phyloP scores from a whole-genome alignment of 345 rosid genomes.

The Populus deltoides region DNA sequence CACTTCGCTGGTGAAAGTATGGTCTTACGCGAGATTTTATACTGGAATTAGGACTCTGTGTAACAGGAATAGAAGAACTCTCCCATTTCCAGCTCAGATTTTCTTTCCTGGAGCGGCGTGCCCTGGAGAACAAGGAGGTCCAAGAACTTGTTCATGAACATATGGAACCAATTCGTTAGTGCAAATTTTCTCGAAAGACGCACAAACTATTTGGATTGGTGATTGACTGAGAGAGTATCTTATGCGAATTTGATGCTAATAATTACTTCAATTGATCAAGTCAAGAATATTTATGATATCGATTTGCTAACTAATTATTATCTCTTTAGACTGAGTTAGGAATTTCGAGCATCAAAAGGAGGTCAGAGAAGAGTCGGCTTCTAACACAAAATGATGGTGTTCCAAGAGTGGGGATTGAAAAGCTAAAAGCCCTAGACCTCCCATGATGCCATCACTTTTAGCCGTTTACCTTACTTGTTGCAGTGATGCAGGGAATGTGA shows the following conservation, averaged over 20 bases:
- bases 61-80: too few relatives aligned
- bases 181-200: not conserved
- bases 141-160: too few relatives aligned
- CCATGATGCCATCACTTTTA: too few relatives aligned
- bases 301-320: slow-evolving; percentile 26
- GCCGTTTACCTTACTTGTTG: not conserved
- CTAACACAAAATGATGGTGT: slow-evolving; percentile 67
- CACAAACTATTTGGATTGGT: not conserved
- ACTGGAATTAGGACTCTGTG: too few relatives aligned
- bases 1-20: too few relatives aligned
- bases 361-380: slow-evolving; percentile 27
- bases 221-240: slow-evolving; percentile 1
- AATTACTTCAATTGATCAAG: not conserved
- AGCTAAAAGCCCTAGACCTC: slow-evolving; percentile 26
- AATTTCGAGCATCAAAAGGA: slow-evolving; percentile 20
- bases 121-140: too few relatives aligned
- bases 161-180: too few relatives aligned
- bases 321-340: slow-evolving; percentile 19
- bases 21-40: too few relatives aligned
- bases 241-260: not conserved
- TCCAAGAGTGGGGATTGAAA: slow-evolving; percentile 55
- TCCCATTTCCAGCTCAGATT: too few relatives aligned
- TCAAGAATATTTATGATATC: slow-evolving; percentile 16
- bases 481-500: slow-evolving; percentile 20
- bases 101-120: too few relatives aligned